Percentiles rank a stretch among this genome's conserved stretches.
phyloP scores from a whole-genome alignment of 2,329 filamentous ascomycete genomes.

The Diaporthe vaccinii region DNA sequence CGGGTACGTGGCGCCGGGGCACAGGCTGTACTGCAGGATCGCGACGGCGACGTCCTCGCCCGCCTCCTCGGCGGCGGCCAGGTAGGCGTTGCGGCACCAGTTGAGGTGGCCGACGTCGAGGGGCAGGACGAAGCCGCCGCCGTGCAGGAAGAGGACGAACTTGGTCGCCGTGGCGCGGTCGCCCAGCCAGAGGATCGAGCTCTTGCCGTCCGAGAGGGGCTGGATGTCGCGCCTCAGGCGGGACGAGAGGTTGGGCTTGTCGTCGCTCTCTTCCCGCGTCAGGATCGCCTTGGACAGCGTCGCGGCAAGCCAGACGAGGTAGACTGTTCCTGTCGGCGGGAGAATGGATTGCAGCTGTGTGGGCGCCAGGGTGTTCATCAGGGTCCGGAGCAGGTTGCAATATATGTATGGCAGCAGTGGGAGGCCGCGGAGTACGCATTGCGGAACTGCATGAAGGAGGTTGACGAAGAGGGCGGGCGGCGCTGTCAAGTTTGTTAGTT shows the following conservation, averaged over 20 bases:
- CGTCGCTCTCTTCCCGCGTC: not conserved
- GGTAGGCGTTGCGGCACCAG: constrained; percentile 47
- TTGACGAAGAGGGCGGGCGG: constrained; percentile 1
- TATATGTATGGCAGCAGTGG: constrained; percentile 1
- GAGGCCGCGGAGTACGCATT: constrained; percentile 19
- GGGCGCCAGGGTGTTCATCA: constrained; percentile 19
- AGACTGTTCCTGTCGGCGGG: constrained; percentile 3
- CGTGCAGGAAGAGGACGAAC: constrained; percentile 49
- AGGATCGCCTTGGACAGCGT: not conserved
- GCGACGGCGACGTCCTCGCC: constrained; percentile 14
- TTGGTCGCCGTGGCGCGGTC: constrained; percentile 46
- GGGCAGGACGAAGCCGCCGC: constrained; percentile 48
- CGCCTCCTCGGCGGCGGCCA: constrained; percentile 32
- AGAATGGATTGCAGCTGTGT: constrained; percentile 8
- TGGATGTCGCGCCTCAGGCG: constrained; percentile 42
- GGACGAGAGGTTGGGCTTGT: not conserved
- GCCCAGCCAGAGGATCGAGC: constrained; percentile 49
- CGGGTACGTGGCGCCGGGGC: constrained; percentile 48
- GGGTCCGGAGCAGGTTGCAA: constrained; percentile 18
- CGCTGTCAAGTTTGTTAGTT: not conserved
- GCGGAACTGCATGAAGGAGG: constrained; percentile 20
- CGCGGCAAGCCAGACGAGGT: constrained; percentile 14
- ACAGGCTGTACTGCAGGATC: constrained; percentile 51
- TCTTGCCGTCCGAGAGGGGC: constrained; percentile 42
- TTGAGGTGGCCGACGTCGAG: constrained; percentile 44